These are phyloP conservation scores for Lichtheimia hyalospora DNA, from an alignment of 371 early-diverging fungal genomes.

Conservation along the genomic window DNA sequence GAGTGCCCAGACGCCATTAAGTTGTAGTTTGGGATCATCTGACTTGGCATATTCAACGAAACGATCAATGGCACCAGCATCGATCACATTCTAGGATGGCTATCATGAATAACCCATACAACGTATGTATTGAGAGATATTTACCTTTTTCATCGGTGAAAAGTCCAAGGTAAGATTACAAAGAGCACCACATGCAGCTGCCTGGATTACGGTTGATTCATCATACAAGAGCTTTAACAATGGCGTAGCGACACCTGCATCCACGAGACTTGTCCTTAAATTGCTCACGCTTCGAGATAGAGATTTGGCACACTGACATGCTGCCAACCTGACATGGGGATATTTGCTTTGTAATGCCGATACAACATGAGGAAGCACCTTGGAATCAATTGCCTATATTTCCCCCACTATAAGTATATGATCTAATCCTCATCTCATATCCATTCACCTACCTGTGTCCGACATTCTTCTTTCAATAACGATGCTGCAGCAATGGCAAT, in stretches of 20 bases:
- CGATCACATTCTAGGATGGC: conserved; percentile 58
- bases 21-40: conserved; percentile 50
- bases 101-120: background rate
- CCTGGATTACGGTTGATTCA: conserved; percentile 64
- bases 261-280: conserved; percentile 79
- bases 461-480: conserved; percentile 76
- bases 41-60: conserved; percentile 68
- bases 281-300: conserved; percentile 81
- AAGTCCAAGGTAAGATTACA: conserved; percentile 90
- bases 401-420: background rate
- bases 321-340: conserved; percentile 69
- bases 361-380: conserved; percentile 76
- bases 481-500: conserved; percentile 80
- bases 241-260: conserved; percentile 76
- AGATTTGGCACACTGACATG: conserved; percentile 78
- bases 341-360: conserved; percentile 62
- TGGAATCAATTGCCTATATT: conserved; percentile 69
- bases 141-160: conserved; percentile 82
- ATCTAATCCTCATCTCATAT: background rate
- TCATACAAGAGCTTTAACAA: conserved; percentile 69
- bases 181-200: conserved; percentile 77
- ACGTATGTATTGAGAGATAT: background rate
- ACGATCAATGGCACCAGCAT: conserved; percentile 73
- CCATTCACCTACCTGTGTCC: conserved; percentile 54
- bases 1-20: conserved; percentile 85